Conservation (phyloP, 768 basidiomycete genomes). For the Termitomyces sp. region DNA sequence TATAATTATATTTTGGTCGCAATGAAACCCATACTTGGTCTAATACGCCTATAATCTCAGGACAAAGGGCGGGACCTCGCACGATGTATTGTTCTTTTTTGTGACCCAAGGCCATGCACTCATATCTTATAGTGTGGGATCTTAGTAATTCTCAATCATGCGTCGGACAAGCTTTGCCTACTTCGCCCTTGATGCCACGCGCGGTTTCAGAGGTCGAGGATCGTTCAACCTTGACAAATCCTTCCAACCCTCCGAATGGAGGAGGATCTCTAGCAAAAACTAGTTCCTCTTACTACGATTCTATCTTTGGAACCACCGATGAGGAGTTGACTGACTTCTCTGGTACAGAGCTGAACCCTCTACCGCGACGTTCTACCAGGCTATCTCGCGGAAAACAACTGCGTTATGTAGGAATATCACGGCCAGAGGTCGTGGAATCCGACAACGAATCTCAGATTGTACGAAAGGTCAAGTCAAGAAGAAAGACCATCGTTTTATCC, state of each 20-base stretch:
- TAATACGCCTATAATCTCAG: conserved; percentile 2
- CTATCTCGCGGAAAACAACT: neutral
- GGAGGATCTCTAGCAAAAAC: neutral
- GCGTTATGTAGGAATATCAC: neutral
- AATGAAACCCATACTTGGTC: neutral
- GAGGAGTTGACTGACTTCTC: conserved; percentile 22
- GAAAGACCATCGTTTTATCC: conserved; percentile 9
- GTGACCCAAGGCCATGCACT: neutral
- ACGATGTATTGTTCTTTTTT: conserved; percentile 12
- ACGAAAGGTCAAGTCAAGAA: conserved; percentile 3
- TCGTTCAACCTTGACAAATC: neutral
- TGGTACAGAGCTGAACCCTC: conserved; percentile 6
- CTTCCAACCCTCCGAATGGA: neutral
- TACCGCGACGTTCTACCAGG: neutral
- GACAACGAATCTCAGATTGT: conserved; percentile 6
- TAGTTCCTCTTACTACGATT: conserved; percentile 10
- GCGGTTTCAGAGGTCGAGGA: conserved; percentile 1
- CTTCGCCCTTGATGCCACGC: conserved; percentile 9
- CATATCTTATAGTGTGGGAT: conserved; percentile 9
- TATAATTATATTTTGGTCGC: neutral
- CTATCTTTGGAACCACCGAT: conserved; percentile 16
- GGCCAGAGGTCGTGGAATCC: conserved; percentile 1
- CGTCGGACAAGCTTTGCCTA: conserved; percentile 2
- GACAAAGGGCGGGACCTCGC: conserved; percentile 20
- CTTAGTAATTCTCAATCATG: conserved; percentile 5